phyloP scores from a whole-genome alignment of 2,329 filamentous ascomycete genomes.

The Tolypocladium album region DNA sequence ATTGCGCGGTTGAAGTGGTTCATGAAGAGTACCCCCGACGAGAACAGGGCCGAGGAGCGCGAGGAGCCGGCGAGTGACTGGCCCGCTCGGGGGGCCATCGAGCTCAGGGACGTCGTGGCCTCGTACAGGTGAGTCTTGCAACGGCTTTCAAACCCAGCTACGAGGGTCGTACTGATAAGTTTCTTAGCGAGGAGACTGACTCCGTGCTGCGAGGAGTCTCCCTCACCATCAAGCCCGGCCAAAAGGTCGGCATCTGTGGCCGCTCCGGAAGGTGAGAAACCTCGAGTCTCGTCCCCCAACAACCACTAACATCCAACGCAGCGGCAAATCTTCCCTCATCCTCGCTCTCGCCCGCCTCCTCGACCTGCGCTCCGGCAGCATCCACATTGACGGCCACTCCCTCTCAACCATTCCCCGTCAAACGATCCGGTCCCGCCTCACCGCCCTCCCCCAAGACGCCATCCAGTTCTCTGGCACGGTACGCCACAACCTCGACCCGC shows the following conservation, averaged over 20 bases:
- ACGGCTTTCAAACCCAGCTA: too few species aligned
- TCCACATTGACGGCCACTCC: constrained; percentile 32
- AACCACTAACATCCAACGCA: constrained; percentile 9
- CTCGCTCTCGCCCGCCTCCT: constrained; percentile 36
- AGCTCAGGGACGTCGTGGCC: constrained; percentile 14
- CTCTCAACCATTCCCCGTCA: constrained; percentile 28
- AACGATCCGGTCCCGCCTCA: constrained; percentile 29
- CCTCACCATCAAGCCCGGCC: constrained; percentile 19
- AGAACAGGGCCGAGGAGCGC: constrained; percentile 10
- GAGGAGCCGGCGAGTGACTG: constrained; percentile 10
- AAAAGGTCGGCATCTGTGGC: constrained; percentile 39
- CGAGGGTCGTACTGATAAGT: background rate
- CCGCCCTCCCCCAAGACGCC: constrained; percentile 37
- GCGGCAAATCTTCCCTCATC: constrained; percentile 39
- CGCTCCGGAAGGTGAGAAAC: constrained; percentile 28
- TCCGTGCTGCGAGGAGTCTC: constrained; percentile 8
- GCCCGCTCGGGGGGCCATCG: constrained; percentile 15
- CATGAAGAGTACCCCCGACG: constrained; percentile 12
- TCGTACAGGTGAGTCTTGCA: constrained; percentile 12
- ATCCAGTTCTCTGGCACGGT: constrained; percentile 33
- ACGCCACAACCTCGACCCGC: constrained; percentile 35
- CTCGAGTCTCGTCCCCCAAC: background rate
- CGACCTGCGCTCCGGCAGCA: constrained; percentile 24
- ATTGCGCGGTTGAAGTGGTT: constrained; percentile 23
- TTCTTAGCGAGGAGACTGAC: constrained; percentile 5